Percentiles rank a stretch among this genome's conserved stretches.
Conservation (phyloP, 2,329 filamentous ascomycete species). For the Didymella lethalis region DNA sequence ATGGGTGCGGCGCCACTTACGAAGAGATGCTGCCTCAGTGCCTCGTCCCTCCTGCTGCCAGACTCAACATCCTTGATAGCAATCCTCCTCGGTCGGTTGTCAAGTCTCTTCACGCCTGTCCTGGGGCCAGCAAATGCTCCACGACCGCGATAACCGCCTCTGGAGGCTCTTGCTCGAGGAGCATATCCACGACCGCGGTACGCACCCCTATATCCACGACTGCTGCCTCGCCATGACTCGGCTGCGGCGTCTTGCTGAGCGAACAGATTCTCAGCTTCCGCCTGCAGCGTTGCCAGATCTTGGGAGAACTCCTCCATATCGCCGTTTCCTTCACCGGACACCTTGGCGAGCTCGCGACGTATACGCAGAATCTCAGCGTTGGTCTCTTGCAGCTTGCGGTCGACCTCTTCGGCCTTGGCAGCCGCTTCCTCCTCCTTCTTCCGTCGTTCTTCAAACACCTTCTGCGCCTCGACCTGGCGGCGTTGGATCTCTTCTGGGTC, state of each 20-base stretch:
- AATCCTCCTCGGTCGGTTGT: constrained; percentile 77
- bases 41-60: constrained; percentile 69
- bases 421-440: constrained; percentile 70
- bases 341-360: constrained; percentile 68
- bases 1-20: constrained; percentile 28
- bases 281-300: constrained; percentile 36
- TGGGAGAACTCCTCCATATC: constrained; percentile 25
- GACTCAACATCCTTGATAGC: constrained; percentile 70
- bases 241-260: constrained; percentile 60
- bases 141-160: constrained; percentile 56
- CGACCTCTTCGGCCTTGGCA: constrained; percentile 68
- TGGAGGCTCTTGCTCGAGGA: constrained; percentile 51
- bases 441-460: constrained; percentile 69
- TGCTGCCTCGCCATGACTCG: constrained; percentile 23
- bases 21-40: constrained; percentile 73
- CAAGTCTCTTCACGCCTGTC: constrained; percentile 69
- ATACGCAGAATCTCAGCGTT: constrained; percentile 70
- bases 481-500: constrained; percentile 74
- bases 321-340: constrained; percentile 33
- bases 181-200: constrained; percentile 23
- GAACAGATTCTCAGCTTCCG: constrained; percentile 69
- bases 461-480: constrained; percentile 76
- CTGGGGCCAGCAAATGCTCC: constrained; percentile 40
- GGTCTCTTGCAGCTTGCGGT: constrained; percentile 69
- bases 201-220: constrained; percentile 26